These are phyloP conservation scores for Silene noctiflora DNA, from an alignment of 179 eudicot genomes.

Conservation along the genomic window DNA sequence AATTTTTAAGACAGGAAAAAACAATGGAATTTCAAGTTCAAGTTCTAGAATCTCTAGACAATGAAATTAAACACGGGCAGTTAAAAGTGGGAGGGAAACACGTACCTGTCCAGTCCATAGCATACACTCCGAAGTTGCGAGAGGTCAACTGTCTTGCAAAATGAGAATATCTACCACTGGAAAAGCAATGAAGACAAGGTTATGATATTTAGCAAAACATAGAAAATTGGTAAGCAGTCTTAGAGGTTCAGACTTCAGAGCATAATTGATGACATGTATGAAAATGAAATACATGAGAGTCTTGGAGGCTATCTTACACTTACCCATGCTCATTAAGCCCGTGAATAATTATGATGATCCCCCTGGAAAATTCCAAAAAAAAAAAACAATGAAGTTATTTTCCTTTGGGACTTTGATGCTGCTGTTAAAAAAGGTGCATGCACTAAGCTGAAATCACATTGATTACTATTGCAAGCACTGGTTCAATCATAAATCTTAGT, in stretches of 20 bases:
- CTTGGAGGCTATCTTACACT: slow-evolving; percentile 5
- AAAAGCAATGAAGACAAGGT: slow-evolving; percentile 19
- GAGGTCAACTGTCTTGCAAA: slow-evolving; percentile 79
- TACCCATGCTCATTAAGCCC: slow-evolving; percentile 95
- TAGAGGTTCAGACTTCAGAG: neutral
- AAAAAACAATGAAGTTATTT: neutral
- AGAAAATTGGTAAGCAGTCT: neutral
- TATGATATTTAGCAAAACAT: slow-evolving; percentile 6
- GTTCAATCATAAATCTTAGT: neutral
- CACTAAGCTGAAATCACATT: neutral
- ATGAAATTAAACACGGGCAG: neutral
- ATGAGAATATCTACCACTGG: slow-evolving; percentile 84
- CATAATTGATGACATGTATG: neutral
- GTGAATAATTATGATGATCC: slow-evolving; percentile 69
- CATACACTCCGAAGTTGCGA: slow-evolving; percentile 86
- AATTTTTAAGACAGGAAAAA: neutral
- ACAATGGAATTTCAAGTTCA: neutral
- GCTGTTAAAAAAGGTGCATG: slow-evolving; percentile 1
- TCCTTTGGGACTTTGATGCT: neutral
- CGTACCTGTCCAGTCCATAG: slow-evolving; percentile 96
- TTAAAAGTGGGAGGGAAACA: neutral
- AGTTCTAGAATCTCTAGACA: neutral
- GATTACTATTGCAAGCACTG: too few relatives aligned
- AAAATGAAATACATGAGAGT: neutral
- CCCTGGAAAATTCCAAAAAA: slow-evolving; percentile 52